Evolutionary conservation across 352 stramenopile species (phyloP), one percentile per base, ranked within the genome.

Genomic region (Phytophthora parvispora): DNA sequence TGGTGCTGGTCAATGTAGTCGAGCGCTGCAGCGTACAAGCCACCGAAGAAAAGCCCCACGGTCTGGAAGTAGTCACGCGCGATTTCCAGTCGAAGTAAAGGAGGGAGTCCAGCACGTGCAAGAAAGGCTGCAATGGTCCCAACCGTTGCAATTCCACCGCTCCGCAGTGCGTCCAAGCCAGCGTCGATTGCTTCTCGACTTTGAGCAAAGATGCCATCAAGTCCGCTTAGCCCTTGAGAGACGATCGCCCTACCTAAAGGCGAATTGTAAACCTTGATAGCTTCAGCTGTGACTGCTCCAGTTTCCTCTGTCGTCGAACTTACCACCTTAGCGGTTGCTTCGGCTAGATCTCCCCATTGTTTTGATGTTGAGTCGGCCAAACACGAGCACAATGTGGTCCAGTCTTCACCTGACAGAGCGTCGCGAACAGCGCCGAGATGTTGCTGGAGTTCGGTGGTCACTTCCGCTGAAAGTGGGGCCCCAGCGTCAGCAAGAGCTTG

Each of bases 61-160:
- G 70, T 79, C 42, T 82, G 74, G 24, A 61, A 64, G 28, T 77
- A 82, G 25, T 77, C 70, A 13, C 74, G 62, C 15, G 74, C 28
- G 24, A 82, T 82, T 20, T 77, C 74, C 40, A 82, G 36, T 8
- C 74, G 65, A 38, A 81, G 55, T 25, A 81, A 45, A 0, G 69
- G 70, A 2, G 22, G 43, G 31, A 51, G 20, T 2, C 43, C 43
- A 51, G 43, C 20, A n/a, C 43, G 43, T 32, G 22, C 43, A 2
- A 51, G 31, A 15, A 48, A 48, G 40, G 40, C 16, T 10, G 40
- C 40, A 27, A 48, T 25, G n/a, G 43, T 51, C 2, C 43, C 43
- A 28, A 31, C 43, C 10, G 43, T 13, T 10, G 43, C 43, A 18
- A 51, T 51, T 24, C 43, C 43, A 18, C 43, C 43, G 18, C 22